Evolutionary conservation across 1,284 basidiomycete species (phyloP), one percentile per base, ranked within the genome.

Genomic region (Cryptococcus sp.): DNA sequence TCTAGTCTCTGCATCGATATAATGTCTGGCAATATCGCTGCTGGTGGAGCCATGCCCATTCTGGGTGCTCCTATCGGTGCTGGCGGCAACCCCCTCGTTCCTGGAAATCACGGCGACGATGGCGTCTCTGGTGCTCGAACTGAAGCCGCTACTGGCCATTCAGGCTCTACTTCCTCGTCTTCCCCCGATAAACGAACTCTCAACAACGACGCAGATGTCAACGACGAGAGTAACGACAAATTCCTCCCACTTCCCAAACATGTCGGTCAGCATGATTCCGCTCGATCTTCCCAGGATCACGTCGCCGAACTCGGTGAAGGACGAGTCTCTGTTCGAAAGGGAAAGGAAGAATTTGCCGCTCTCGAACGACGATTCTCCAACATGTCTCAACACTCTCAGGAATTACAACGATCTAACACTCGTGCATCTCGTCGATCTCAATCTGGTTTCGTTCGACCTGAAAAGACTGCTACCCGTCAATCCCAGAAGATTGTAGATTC

Each of bases 301-400:
- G 57, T 74, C 16, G 70, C 60, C 19, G 66, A 70, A 34, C 55
- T 74, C 13, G 64, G 61, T 31, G 59, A 60, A 13, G 58, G 55
- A 32, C 54, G 55, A 13, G 72, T 74, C 14, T 66, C 65, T 2
- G 65, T 71, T 36, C 52, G 54, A 21, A 57, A 63, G 25, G 72
- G 66, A 14, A 69, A 69, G 53, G 56, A 66, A 21, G 64, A 74
- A 44, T 74, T 72, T 51, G 62, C 64, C 4, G 68, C 67, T 16
- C 65, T 74, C 24, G 70, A 74, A 54, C 55, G 72, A 53, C 56
- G 56, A 40, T 70, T 64, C 54, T 71, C 70, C 5, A 62, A 58
- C 39, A 49, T 74, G 25, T 71, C 69, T n/a, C 67, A 70, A 49
- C 52, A 62, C 46, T 69, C 66, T 14, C 47, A 56, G n/a, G 58